These are phyloP conservation scores for Dillenia turbinata DNA, from an alignment of 164 flowering plant species.

Conservation along the genomic window DNA sequence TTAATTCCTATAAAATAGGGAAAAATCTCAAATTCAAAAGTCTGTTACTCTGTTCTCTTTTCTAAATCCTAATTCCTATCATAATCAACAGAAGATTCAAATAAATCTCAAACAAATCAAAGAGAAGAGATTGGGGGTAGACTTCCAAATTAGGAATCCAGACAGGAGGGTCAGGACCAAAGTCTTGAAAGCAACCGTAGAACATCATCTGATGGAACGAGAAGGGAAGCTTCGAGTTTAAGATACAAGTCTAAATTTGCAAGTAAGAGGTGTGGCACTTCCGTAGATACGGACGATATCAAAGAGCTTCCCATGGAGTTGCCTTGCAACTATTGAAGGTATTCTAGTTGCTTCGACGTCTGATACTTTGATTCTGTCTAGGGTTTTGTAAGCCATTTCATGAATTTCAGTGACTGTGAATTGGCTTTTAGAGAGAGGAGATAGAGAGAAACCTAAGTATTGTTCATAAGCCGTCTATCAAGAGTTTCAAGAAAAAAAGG, in stretches of 20 bases:
- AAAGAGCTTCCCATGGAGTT: slow-evolving; percentile 37
- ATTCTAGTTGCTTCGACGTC: slow-evolving; percentile 57
- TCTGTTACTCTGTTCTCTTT: too few relatives aligned
- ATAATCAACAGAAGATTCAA: not conserved
- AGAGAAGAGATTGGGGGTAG: not conserved
- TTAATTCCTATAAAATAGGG: too few relatives aligned
- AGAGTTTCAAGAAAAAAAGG: too few relatives aligned
- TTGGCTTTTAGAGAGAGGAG: too few relatives aligned
- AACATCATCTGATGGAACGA: slow-evolving; percentile 83
- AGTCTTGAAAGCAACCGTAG: slow-evolving; percentile 75
- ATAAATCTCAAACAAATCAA: not conserved
- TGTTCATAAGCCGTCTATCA: too few relatives aligned
- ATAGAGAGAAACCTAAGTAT: too few relatives aligned
- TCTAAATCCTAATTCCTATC: not conserved
- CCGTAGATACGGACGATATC: slow-evolving; percentile 40
- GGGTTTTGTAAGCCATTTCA: slow-evolving; percentile 38
- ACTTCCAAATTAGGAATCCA: slow-evolving; percentile 80
- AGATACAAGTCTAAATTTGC: slow-evolving; percentile 42
- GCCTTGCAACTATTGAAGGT: slow-evolving; percentile 26
- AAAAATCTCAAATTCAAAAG: too few relatives aligned
- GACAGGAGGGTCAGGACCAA: slow-evolving; percentile 78
- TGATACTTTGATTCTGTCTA: slow-evolving; percentile 33
- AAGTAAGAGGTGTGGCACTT: slow-evolving; percentile 41
- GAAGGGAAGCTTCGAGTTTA: slow-evolving; percentile 70
- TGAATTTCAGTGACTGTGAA: too few relatives aligned